These are phyloP conservation scores for Graphilbum ipis-grandicollis DNA, from an alignment of 2,329 filamentous ascomycete genomes.

Conservation along the genomic window DNA sequence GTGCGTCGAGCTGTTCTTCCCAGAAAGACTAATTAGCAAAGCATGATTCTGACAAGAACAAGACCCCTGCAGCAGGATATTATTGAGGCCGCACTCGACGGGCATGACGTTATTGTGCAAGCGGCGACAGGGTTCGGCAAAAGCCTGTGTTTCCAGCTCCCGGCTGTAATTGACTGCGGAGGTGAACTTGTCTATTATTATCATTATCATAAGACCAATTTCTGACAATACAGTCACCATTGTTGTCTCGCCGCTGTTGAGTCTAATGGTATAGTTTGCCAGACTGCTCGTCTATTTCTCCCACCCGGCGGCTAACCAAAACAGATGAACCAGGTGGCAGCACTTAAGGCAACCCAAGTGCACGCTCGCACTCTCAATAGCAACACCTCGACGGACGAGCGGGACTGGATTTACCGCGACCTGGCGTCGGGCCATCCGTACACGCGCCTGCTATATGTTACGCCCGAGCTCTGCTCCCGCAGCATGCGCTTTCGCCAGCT, in stretches of 20 bases:
- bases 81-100: slow-evolving; percentile 61
- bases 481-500: slow-evolving; percentile 62
- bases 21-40: neutral
- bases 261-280: slow-evolving; percentile 59
- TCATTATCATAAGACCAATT: neutral
- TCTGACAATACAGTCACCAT: slow-evolving; percentile 48
- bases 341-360: slow-evolving; percentile 56
- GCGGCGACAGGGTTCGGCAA: slow-evolving; percentile 86
- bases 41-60: neutral
- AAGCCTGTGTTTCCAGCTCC: slow-evolving; percentile 82
- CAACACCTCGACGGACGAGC: slow-evolving; percentile 50
- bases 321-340: slow-evolving; percentile 81
- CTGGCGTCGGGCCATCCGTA: slow-evolving; percentile 75
- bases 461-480: slow-evolving; percentile 70
- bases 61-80: slow-evolving; percentile 80
- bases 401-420: slow-evolving; percentile 56
- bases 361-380: slow-evolving; percentile 77
- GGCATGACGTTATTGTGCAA: slow-evolving; percentile 85
- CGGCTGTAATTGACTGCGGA: slow-evolving; percentile 73
- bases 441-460: slow-evolving; percentile 78
- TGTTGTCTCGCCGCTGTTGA: slow-evolving; percentile 75
- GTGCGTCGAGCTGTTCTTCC: slow-evolving; percentile 20
- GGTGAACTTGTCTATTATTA: slow-evolving; percentile 17
- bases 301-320: neutral
- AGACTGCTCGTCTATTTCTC: slow-evolving; percentile 4